These are phyloP conservation scores for Diaporthe sp. DNA, from an alignment of 2,329 filamentous ascomycete genomes.

Conservation along the genomic window DNA sequence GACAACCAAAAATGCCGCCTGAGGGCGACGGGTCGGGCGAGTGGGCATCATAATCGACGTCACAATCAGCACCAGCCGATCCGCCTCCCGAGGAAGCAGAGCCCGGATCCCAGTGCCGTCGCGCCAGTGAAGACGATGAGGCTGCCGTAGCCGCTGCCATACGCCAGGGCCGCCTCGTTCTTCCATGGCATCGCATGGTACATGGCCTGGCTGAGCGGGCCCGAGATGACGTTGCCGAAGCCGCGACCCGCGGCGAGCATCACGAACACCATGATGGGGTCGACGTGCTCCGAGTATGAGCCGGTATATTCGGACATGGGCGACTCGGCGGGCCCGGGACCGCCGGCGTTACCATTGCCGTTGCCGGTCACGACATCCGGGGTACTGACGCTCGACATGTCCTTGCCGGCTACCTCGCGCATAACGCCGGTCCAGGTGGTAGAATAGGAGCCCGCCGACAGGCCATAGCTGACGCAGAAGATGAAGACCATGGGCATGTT, in stretches of 20 bases:
- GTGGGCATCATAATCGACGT: neutral
- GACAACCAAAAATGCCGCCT: neutral
- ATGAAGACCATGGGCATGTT: constrained; percentile 66
- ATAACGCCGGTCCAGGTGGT: constrained; percentile 73
- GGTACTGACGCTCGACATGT: constrained; percentile 28
- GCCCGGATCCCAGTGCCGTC: constrained; percentile 62
- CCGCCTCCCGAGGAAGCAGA: constrained; percentile 57
- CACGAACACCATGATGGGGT: constrained; percentile 69
- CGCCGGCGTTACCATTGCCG: constrained; percentile 9
- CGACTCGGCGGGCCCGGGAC: constrained; percentile 3
- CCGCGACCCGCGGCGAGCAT: constrained; percentile 70
- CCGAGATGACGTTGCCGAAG: constrained; percentile 69
- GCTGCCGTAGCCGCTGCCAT: constrained; percentile 64
- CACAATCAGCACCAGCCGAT: constrained; percentile 49
- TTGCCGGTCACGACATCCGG: neutral
- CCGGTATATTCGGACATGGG: constrained; percentile 27
- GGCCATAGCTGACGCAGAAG: constrained; percentile 73
- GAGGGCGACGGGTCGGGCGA: neutral
- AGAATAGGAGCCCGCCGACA: constrained; percentile 75
- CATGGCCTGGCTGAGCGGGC: constrained; percentile 67
- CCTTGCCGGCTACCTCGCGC: constrained; percentile 53
- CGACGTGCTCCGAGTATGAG: constrained; percentile 45
- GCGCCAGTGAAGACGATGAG: constrained; percentile 70
- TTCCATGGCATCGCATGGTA: constrained; percentile 60
- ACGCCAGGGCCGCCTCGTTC: constrained; percentile 55